Conservation (phyloP, 169 alveolate species). For the Sarcocystis neurona region DNA sequence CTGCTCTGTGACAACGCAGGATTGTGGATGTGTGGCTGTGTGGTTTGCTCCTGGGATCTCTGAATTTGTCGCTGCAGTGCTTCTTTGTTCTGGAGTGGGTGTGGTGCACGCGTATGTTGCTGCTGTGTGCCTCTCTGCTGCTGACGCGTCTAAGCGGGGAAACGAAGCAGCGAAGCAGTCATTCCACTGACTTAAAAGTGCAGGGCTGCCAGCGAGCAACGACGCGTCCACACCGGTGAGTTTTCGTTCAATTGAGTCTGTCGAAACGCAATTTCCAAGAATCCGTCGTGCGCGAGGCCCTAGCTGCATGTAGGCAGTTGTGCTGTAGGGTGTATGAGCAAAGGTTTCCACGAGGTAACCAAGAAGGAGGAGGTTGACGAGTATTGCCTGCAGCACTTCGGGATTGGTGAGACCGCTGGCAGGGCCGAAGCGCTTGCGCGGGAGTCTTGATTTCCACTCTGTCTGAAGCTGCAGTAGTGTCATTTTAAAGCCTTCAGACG, state of each 20-base stretch:
- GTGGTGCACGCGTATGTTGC: no score
- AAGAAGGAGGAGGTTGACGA: slow-evolving; percentile 33
- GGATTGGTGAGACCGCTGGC: slow-evolving; percentile 4
- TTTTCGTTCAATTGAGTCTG: neutral
- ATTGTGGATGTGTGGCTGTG: no score
- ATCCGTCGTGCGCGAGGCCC: neutral
- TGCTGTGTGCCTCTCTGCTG: neutral
- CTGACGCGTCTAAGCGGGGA: neutral
- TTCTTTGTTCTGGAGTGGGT: no score
- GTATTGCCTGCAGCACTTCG: slow-evolving; percentile 41
- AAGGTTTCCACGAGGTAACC: slow-evolving; percentile 19
- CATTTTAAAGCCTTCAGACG: slow-evolving; percentile 7
- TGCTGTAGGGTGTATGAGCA: slow-evolving; percentile 43
- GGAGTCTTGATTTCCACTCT: slow-evolving; percentile 33
- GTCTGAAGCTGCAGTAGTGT: slow-evolving; percentile 53
- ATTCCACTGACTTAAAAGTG: neutral
- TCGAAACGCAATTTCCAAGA: neutral
- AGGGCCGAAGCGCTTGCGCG: slow-evolving; percentile 17
- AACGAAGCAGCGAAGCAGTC: neutral
- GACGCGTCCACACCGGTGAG: neutral
- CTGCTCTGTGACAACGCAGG: no score
- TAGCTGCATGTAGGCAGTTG: slow-evolving; percentile 32
- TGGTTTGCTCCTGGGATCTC: no score
- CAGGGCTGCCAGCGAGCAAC: slow-evolving; percentile 7
- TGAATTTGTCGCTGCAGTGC: no score